phyloP scores from a whole-genome alignment of 2,329 filamentous ascomycete species.

The Reticulascus tulasneorum region DNA sequence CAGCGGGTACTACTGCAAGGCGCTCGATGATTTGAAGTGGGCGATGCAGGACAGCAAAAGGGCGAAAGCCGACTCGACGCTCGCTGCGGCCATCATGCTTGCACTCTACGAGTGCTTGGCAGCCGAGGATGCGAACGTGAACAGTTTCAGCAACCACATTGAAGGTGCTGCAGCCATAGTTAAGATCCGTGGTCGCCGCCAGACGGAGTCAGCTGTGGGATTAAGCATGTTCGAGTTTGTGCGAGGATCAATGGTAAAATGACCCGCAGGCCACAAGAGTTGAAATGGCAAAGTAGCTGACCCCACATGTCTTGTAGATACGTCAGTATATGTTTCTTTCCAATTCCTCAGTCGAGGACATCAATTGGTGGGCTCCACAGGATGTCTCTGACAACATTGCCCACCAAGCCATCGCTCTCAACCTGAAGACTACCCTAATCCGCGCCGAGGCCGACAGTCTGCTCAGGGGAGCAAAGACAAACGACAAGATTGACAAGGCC shows the following conservation, averaged over 20 bases:
- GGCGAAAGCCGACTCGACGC: slow-evolving; percentile 15
- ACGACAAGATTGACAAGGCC: slow-evolving; percentile 17
- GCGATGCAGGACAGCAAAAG: slow-evolving; percentile 15
- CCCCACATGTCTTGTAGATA: slow-evolving; percentile 8
- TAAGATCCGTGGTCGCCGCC: slow-evolving; percentile 13
- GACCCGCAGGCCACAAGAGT: not conserved
- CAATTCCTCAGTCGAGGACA: slow-evolving; percentile 16
- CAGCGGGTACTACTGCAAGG: slow-evolving; percentile 17
- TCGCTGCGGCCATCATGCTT: slow-evolving; percentile 17
- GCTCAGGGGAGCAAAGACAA: slow-evolving; percentile 12
- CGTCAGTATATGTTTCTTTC: slow-evolving; percentile 20
- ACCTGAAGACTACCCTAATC: slow-evolving; percentile 20
- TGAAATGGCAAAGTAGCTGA: not conserved
- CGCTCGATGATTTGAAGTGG: slow-evolving; percentile 16
- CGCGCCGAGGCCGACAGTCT: slow-evolving; percentile 19
- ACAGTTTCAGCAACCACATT: slow-evolving; percentile 18
- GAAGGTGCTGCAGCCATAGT: slow-evolving; percentile 18
- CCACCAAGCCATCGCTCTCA: slow-evolving; percentile 18
- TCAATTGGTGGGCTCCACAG: slow-evolving; percentile 19
- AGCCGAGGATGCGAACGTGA: slow-evolving; percentile 13
- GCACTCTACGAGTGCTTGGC: slow-evolving; percentile 21
- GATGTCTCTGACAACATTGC: slow-evolving; percentile 16
- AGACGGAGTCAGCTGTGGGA: slow-evolving; percentile 13
- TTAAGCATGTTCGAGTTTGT: slow-evolving; percentile 21
- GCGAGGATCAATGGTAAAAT: slow-evolving; percentile 17